These are phyloP conservation scores for Pyrenochaeta sp. DNA, from an alignment of 2,329 filamentous ascomycete genomes.

Conservation along the genomic window DNA sequence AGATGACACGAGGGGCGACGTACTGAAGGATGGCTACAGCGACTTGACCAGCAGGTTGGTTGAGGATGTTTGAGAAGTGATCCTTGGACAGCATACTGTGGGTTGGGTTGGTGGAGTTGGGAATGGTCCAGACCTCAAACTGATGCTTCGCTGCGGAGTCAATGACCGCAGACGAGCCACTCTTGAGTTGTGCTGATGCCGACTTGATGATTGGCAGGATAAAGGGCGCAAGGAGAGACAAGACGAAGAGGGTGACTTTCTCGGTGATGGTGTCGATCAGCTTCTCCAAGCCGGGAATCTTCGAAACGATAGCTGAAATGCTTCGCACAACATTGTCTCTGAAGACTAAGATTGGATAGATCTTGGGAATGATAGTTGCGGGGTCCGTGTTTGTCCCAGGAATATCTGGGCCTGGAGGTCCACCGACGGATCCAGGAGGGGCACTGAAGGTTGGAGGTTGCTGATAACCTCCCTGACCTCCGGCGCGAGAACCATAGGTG, in stretches of 20 bases:
- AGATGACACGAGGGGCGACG: slow-evolving; percentile 83
- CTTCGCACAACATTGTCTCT: slow-evolving; percentile 90
- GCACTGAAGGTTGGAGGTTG: slow-evolving; percentile 47
- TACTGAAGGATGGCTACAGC: slow-evolving; percentile 76
- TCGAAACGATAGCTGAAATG: slow-evolving; percentile 84
- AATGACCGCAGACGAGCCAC: slow-evolving; percentile 77
- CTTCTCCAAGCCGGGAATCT: slow-evolving; percentile 87
- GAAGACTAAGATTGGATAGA: slow-evolving; percentile 94
- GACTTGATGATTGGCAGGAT: slow-evolving; percentile 89
- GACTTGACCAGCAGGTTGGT: slow-evolving; percentile 57
- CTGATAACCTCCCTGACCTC: slow-evolving; percentile 50
- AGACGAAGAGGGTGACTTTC: slow-evolving; percentile 87
- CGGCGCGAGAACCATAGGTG: slow-evolving; percentile 48
- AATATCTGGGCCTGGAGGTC: slow-evolving; percentile 60
- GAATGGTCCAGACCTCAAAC: slow-evolving; percentile 59
- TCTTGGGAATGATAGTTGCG: slow-evolving; percentile 62
- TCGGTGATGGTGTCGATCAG: slow-evolving; percentile 95
- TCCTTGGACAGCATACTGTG: slow-evolving; percentile 62
- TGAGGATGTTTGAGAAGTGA: slow-evolving; percentile 60
- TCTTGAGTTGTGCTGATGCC: slow-evolving; percentile 83
- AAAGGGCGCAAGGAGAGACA: slow-evolving; percentile 90
- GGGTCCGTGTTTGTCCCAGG: slow-evolving; percentile 82
- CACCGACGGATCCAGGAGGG: slow-evolving; percentile 54
- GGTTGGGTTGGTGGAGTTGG: slow-evolving; percentile 57
- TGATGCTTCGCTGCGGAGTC: slow-evolving; percentile 60